These are phyloP conservation scores for Solanum peruvianum DNA, from an alignment of 257 asterid genomes.

Conservation along the genomic window DNA sequence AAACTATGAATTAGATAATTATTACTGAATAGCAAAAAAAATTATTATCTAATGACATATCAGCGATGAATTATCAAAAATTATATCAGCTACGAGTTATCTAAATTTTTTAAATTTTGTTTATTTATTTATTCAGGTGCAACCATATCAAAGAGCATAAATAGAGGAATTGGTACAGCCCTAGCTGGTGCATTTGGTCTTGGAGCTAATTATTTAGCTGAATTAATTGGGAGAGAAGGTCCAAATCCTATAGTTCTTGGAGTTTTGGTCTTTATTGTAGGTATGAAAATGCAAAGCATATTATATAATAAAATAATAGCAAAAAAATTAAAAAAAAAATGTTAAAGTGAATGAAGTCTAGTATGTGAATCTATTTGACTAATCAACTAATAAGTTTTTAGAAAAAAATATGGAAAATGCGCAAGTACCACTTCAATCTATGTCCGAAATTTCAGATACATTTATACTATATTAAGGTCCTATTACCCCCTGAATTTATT, in stretches of 20 bases:
- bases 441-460: fast-evolving
- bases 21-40: neutral
- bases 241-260: slow-evolving; percentile 49
- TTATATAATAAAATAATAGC: neutral
- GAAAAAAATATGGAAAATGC: too few relatives aligned
- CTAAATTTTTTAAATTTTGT: neutral
- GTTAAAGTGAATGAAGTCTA: too few relatives aligned
- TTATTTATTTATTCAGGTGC: slow-evolving; percentile 30
- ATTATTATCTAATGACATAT: neutral
- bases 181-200: slow-evolving; percentile 59
- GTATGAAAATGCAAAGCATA: slow-evolving; percentile 4
- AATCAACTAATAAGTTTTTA: neutral
- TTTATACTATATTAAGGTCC: too few relatives aligned
- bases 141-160: slow-evolving; percentile 52
- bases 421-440: fast-evolving
- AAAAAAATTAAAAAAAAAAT: neutral
- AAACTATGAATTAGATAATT: too few relatives aligned
- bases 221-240: slow-evolving; percentile 44
- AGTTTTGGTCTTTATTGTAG: slow-evolving; percentile 45
- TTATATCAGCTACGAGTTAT: neutral
- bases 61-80: neutral
- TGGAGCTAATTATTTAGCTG: slow-evolving; percentile 60
- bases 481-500: fast-evolving
- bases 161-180: slow-evolving; percentile 55
- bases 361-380: neutral